Evolutionary conservation across 2,329 filamentous ascomycete species (phyloP), one percentile per base, ranked within the genome.

Genomic region (Gliomastix tumulicola): DNA sequence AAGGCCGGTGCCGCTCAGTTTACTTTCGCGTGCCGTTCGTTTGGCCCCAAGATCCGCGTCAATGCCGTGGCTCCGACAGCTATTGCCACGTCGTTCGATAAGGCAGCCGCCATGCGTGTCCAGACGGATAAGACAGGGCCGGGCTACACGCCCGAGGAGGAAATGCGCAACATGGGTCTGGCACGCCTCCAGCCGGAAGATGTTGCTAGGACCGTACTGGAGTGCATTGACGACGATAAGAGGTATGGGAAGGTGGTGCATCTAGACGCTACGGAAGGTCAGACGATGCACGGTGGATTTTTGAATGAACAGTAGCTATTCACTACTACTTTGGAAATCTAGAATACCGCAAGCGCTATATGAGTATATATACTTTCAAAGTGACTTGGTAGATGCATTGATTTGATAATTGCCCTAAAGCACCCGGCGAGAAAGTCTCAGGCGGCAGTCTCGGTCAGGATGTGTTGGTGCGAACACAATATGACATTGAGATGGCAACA

Each of bases 161-260:
- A 34, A 13, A 34, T 34, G 32, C 18, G 32, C 11, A 34, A 34
- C n/a, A 34, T 34, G 32, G 32, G 32, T 7, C 19, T 34, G 32
- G 32, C 32, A 5, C 18, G 32, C 15, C 19, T 34, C 19, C 32
- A 34, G 18, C 32, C 32, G 7, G 32, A 34, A 21, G 19, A 34
- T 13, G 32, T 34, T 13, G 32, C 32, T 5, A 23, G 21, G 20
- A 21, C 32, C 8, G 32, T 23, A 9, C 10, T 34, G 17, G 32
- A 34, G 32, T 34, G 32, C 21, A 34, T 34, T 17, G 32, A 34
- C 17, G 32, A 34, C 15, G 32, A 34, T 18, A 13, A 11, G 6
- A 21, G 32, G 21, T 34, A n/a, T 22, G 32, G 32, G n/a, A 34
- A 21, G 32, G 32, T 34, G 10, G 32, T 23, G 13, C 23, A 23